phyloP scores from a whole-genome alignment of 1,139 yeast genomes.

The Yamadazyma diospyri region DNA sequence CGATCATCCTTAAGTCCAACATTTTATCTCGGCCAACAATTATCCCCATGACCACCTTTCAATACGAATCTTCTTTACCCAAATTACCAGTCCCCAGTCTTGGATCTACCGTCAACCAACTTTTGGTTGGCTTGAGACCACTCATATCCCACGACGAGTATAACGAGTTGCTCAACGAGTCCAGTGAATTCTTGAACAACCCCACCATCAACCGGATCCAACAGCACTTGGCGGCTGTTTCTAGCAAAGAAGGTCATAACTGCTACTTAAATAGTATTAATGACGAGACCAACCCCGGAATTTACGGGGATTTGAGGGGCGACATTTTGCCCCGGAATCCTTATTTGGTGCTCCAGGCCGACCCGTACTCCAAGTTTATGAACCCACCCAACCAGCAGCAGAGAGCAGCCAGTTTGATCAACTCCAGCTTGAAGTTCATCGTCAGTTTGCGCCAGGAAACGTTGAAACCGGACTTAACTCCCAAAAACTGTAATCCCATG shows the following conservation, averaged over 20 bases:
- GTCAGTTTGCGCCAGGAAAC: constrained; percentile 52
- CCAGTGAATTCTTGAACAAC: constrained; percentile 43
- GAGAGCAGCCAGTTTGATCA: constrained; percentile 62
- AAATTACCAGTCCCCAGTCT: constrained; percentile 55
- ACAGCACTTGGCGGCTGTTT: constrained; percentile 44
- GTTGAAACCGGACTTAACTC: constrained; percentile 55
- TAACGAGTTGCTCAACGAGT: constrained; percentile 32
- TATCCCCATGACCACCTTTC: constrained; percentile 13
- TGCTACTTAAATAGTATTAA: constrained; percentile 63
- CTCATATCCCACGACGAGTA: constrained; percentile 44
- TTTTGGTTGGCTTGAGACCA: constrained; percentile 49
- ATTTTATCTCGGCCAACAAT: background rate
- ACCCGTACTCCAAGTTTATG: constrained; percentile 54
- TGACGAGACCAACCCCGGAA: constrained; percentile 57
- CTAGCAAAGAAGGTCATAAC: constrained; percentile 31
- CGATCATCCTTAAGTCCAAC: background rate
- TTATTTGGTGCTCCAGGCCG: constrained; percentile 67
- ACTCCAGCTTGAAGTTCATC: constrained; percentile 63
- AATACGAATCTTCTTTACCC: constrained; percentile 32
- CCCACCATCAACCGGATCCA: constrained; percentile 47
- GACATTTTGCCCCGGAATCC: constrained; percentile 76
- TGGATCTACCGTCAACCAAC: constrained; percentile 41
- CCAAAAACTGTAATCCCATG: constrained; percentile 46
- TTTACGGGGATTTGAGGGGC: constrained; percentile 61
- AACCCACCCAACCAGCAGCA: constrained; percentile 64